phyloP scores from a whole-genome alignment of 2,329 filamentous ascomycete genomes.

The Fusarium sp. region DNA sequence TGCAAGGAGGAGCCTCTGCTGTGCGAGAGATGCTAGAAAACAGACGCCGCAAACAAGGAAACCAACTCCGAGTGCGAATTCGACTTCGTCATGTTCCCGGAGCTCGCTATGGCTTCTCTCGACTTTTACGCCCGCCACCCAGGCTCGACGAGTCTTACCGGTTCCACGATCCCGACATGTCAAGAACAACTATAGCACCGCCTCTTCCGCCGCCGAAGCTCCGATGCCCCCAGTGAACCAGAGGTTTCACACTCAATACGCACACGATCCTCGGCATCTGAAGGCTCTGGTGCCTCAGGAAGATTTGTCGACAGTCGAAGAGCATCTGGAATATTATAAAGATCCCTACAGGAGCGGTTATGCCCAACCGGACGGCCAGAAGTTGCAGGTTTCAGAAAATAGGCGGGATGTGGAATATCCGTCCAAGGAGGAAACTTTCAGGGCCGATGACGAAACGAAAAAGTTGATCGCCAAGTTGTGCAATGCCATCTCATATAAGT shows the following conservation, averaged over 20 bases:
- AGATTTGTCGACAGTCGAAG: conserved; percentile 61
- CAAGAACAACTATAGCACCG: conserved; percentile 45
- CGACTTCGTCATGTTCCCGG: conserved; percentile 46
- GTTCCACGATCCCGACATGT: conserved; percentile 36
- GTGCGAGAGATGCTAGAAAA: conserved; percentile 31
- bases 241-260: conserved; percentile 11
- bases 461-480: conserved; percentile 55
- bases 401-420: conserved; percentile 62
- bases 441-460: conserved; percentile 51
- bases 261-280: conserved; percentile 57
- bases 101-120: conserved; percentile 57
- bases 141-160: conserved; percentile 34
- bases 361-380: conserved; percentile 62
- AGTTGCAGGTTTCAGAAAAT: conserved; percentile 62
- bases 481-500: conserved; percentile 54
- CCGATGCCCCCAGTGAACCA: conserved; percentile 24
- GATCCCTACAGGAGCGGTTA: conserved; percentile 68
- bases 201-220: conserved; percentile 39
- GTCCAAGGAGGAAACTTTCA: conserved; percentile 54
- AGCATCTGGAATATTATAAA: conserved; percentile 63
- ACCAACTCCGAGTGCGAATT: conserved; percentile 6
- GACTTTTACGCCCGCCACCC: conserved; percentile 52
- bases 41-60: conserved; percentile 22
- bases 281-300: conserved; percentile 65
- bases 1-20: conserved; percentile 46